phyloP scores from a whole-genome alignment of 1,139 yeast genomes.

The Candida sp. region DNA sequence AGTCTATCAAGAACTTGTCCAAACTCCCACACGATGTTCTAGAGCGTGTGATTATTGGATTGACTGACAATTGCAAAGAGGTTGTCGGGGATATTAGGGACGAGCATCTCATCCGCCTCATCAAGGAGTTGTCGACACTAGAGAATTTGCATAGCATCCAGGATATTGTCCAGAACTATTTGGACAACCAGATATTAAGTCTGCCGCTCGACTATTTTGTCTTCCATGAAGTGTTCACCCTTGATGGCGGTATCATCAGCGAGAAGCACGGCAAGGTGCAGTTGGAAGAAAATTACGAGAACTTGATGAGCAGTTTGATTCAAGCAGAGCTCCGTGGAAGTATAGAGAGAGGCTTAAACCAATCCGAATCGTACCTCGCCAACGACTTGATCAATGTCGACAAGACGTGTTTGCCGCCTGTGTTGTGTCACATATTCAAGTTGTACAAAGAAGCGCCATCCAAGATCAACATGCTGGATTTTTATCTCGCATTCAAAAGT shows the following conservation, averaged over 20 bases:
- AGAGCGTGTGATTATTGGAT: conserved; percentile 7
- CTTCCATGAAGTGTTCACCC: conserved; percentile 43
- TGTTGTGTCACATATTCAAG: conserved; percentile 61
- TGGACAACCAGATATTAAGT: conserved; percentile 21
- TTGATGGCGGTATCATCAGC: conserved; percentile 33
- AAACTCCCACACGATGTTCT: conserved; percentile 8
- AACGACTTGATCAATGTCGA: conserved; percentile 22
- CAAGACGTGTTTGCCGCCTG: conserved; percentile 42
- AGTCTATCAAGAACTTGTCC: conserved; percentile 7
- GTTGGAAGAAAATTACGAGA: conserved; percentile 41
- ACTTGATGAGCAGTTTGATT: conserved; percentile 41
- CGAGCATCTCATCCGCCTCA: conserved; percentile 9
- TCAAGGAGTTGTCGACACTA: conserved; percentile 9
- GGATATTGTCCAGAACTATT: conserved; percentile 14
- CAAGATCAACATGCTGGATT: conserved; percentile 75
- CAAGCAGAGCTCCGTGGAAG: conserved; percentile 41
- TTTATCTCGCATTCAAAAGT: conserved; percentile 71
- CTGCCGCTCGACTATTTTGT: conserved; percentile 29
- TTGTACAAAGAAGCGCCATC: conserved; percentile 84
- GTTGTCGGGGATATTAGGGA: conserved; percentile 11
- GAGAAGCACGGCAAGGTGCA: conserved; percentile 20
- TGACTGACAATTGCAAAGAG: conserved; percentile 12
- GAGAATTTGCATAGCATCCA: conserved; percentile 8
- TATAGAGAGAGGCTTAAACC: conserved; percentile 36
- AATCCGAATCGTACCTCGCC: conserved; percentile 31